These are phyloP conservation scores for Picochlorum sp. DNA, from an alignment of 139 green algal genomes.

Conservation along the genomic window DNA sequence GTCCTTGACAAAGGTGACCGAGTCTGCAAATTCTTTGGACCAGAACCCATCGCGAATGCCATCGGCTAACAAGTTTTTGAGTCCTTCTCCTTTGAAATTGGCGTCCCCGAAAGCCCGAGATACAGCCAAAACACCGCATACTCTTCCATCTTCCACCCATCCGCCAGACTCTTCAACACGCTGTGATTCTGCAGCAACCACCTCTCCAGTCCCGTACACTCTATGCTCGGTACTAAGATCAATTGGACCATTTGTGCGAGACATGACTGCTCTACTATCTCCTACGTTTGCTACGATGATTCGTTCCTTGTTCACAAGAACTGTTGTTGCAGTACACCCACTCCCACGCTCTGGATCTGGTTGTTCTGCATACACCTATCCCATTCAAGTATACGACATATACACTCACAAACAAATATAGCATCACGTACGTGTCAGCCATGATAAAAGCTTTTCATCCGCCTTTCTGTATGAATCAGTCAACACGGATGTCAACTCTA, in stretches of 20 bases:
- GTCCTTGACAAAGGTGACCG: constrained; percentile 31
- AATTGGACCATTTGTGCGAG: constrained; percentile 25
- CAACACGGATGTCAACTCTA: constrained; percentile 21
- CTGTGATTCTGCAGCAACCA: constrained; percentile 32
- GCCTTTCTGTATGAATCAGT: constrained; percentile 28
- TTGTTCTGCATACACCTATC: constrained; percentile 21
- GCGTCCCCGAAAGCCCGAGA: constrained; percentile 66
- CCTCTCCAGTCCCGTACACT: constrained; percentile 29
- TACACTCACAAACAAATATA: too few relatives aligned
- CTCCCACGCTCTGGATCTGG: constrained; percentile 14
- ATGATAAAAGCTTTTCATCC: constrained; percentile 39
- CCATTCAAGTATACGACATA: too few relatives aligned
- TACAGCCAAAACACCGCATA: constrained; percentile 72
- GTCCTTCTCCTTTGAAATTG: constrained; percentile 52
- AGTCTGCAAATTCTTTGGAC: constrained; percentile 36
- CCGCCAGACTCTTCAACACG: constrained; percentile 40
- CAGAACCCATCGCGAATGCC: constrained; percentile 38
- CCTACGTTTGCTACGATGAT: constrained; percentile 68
- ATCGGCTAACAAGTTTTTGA: constrained; percentile 30
- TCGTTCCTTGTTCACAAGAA: constrained; percentile 20
- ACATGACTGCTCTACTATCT: constrained; percentile 60
- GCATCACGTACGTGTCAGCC: constrained; percentile 23
- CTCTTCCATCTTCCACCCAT: constrained; percentile 55
- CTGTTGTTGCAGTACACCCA: constrained; percentile 29
- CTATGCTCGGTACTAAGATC: constrained; percentile 50